Evolutionary conservation across 2,329 filamentous ascomycete species (phyloP).

Genomic region (Daldinia eschscholtzii): DNA sequence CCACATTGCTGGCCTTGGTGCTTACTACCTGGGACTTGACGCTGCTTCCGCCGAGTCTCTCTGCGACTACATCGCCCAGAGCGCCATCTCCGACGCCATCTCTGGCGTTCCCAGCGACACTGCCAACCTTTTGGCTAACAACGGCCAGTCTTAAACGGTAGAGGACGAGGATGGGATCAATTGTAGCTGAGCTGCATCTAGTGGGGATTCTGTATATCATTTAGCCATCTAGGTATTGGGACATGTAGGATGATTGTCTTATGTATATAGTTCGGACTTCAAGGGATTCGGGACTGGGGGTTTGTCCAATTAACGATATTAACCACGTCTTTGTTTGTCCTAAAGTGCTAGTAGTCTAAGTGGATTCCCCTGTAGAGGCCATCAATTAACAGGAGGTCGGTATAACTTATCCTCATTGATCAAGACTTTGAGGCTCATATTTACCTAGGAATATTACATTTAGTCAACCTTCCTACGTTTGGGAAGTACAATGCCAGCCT

Average conservation of each 20-base stretch:
- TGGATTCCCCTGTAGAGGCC: too few relatives aligned
- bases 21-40: constrained; percentile 66
- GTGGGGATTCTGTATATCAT: constrained; percentile 8
- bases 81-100: constrained; percentile 57
- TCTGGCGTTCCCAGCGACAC: constrained; percentile 52
- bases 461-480: too few relatives aligned
- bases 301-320: not conserved
- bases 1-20: constrained; percentile 71
- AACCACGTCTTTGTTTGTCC: not conserved
- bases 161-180: not conserved
- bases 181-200: not conserved
- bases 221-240: constrained; percentile 1
- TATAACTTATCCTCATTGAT: not conserved
- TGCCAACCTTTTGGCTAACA: constrained; percentile 53
- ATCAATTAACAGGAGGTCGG: too few relatives aligned
- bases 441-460: not conserved
- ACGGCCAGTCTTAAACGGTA: constrained; percentile 45
- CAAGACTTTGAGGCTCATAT: not conserved
- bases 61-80: constrained; percentile 57
- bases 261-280: constrained; percentile 9
- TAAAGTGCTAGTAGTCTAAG: too few relatives aligned
- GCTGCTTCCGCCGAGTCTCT: constrained; percentile 55
- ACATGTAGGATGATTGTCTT: not conserved
- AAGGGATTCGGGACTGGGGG: not conserved
- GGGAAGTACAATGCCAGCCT: not conserved